Evolutionary conservation across 106 monocot species (phyloP).

Genomic region (Agapanthus africanus): DNA sequence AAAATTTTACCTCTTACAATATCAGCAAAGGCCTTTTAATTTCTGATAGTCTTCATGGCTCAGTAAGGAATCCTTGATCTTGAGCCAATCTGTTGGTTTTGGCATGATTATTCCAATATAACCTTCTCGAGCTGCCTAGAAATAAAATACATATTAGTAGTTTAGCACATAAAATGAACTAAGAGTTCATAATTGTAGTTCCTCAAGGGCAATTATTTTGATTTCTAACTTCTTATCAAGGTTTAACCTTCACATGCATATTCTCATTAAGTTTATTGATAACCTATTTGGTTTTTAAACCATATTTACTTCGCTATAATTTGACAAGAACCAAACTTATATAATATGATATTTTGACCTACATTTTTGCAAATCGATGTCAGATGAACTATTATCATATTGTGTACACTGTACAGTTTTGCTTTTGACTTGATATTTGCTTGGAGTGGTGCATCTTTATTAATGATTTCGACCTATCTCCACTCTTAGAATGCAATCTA

Average conservation of each 20-base stretch:
- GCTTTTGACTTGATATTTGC: too few relatives aligned
- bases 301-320: not conserved
- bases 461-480: too few relatives aligned
- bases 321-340: not conserved
- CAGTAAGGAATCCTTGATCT: slow-evolving; percentile 69
- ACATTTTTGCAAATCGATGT: not conserved
- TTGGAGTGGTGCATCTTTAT: too few relatives aligned
- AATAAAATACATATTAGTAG: not conserved
- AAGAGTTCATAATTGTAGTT: not conserved
- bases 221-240: not conserved
- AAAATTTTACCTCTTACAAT: slow-evolving; percentile 10
- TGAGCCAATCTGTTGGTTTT: slow-evolving; percentile 74
- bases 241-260: not conserved
- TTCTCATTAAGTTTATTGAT: not conserved
- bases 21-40: slow-evolving; percentile 43
- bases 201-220: too few relatives aligned
- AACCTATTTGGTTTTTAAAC: not conserved
- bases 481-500: too few relatives aligned
- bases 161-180: not conserved
- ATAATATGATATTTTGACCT: not conserved
- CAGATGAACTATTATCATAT: too few relatives aligned
- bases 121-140: slow-evolving; percentile 88
- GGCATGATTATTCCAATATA: slow-evolving; percentile 95
- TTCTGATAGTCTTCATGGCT: slow-evolving; percentile 67
- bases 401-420: too few relatives aligned